Conservation (phyloP, 371 early-diverging fungal genomes). For the Entomophthora muscae region DNA sequence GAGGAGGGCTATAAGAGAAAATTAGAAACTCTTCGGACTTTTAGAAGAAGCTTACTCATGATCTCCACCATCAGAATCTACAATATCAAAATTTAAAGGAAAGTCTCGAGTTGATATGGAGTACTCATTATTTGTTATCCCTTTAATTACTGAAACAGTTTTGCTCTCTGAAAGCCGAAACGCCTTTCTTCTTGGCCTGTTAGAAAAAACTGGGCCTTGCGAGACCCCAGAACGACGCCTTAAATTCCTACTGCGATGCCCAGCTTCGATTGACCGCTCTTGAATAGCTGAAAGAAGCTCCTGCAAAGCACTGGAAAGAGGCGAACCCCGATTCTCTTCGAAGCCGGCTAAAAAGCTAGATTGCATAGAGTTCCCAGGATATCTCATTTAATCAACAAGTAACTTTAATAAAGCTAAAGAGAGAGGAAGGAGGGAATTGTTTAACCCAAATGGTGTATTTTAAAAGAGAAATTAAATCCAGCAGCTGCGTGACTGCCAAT, state of each 20-base stretch:
- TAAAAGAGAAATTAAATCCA: too few relatives aligned
- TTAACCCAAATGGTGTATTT: too few relatives aligned
- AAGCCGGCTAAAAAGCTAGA: background rate
- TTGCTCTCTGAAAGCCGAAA: background rate
- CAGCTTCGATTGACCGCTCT: background rate
- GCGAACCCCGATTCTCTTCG: background rate
- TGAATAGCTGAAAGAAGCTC: background rate
- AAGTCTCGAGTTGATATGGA: background rate
- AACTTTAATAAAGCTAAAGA: too few relatives aligned
- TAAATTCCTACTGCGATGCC: background rate
- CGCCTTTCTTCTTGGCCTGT: background rate
- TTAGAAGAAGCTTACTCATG: constrained; percentile 3
- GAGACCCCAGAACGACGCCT: background rate
- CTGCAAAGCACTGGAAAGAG: background rate
- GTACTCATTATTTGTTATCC: background rate
- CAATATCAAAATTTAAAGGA: constrained; percentile 5
- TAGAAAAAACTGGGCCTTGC: background rate
- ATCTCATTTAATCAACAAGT: background rate
- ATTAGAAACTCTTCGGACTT: background rate
- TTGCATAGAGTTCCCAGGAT: background rate
- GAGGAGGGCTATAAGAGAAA: background rate
- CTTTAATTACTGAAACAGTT: background rate
- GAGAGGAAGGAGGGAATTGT: too few relatives aligned
- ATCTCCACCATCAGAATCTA: constrained; percentile 5
- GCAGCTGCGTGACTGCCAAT: too few relatives aligned